A percentile compares a stretch with the other conserved stretches of the same genome.
These are phyloP conservation scores for Kalanchoe fedtschenkoi DNA, from an alignment of 164 flowering plant species.

Conservation along the genomic window DNA sequence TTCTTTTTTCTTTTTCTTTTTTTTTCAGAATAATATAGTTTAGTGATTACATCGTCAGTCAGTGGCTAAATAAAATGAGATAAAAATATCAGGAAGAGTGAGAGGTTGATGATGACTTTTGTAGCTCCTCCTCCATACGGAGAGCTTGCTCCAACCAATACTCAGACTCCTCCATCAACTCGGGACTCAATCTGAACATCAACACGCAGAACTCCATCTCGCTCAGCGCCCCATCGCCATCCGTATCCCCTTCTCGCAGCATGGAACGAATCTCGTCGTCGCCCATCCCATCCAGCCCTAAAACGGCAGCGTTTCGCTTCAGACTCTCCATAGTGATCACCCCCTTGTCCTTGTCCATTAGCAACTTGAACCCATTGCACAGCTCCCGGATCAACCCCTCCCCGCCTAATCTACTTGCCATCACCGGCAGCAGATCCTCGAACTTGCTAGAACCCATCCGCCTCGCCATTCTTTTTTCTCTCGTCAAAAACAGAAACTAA, in stretches of 20 bases:
- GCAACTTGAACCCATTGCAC: constrained; percentile 43
- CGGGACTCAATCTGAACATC: constrained; percentile 52
- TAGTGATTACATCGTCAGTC: too few species aligned
- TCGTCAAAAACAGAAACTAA: neutral
- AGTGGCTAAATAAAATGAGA: too few species aligned
- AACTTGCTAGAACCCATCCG: constrained; percentile 16
- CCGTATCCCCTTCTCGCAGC: constrained; percentile 43
- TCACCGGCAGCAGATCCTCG: constrained; percentile 36
- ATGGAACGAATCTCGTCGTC: constrained; percentile 39
- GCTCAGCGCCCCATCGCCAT: constrained; percentile 42
- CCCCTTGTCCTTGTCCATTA: constrained; percentile 41
- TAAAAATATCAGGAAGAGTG: too few species aligned
- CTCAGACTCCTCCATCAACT: constrained; percentile 34
- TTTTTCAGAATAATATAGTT: too few species aligned
- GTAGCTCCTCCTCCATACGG: too few species aligned
- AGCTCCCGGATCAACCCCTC: constrained; percentile 42
- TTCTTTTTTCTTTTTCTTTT: too few species aligned
- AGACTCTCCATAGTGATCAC: constrained; percentile 46
- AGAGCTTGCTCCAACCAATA: constrained; percentile 28
- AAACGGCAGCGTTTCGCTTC: constrained; percentile 25
- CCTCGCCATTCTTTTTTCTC: constrained; percentile 11
- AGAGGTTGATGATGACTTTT: too few species aligned
- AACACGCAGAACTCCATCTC: constrained; percentile 52
- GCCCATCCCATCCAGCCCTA: constrained; percentile 32
- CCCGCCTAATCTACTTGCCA: constrained; percentile 42